These are phyloP conservation scores for Cladosporium sp. DNA, from an alignment of 2,329 filamentous ascomycete species.

Conservation along the genomic window DNA sequence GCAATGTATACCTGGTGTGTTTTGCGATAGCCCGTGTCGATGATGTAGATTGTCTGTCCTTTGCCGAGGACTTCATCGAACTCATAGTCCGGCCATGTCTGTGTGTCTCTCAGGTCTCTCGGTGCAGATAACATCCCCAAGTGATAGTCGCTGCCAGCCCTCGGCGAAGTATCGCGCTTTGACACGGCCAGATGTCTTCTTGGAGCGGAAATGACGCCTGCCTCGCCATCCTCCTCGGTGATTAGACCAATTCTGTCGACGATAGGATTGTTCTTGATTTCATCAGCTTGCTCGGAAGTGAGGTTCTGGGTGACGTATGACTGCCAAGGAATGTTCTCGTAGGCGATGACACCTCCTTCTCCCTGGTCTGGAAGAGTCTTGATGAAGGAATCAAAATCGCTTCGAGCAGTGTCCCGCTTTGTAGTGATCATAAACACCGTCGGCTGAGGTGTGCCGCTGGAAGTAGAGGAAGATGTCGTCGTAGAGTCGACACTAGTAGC, in stretches of 20 bases:
- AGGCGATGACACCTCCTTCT: neutral
- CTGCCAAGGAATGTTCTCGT: conserved; percentile 4
- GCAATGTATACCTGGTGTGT: neutral
- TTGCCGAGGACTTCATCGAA: neutral
- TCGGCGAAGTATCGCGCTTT: conserved; percentile 1
- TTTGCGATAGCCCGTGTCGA: neutral
- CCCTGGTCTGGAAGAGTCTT: conserved; percentile 4
- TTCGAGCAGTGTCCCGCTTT: neutral
- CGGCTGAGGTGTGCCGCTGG: neutral
- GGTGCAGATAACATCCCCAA: conserved; percentile 2
- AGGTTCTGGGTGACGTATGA: conserved; percentile 4
- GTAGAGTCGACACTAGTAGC: neutral
- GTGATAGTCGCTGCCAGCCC: neutral
- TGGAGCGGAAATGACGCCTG: neutral
- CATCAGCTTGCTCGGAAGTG: neutral
- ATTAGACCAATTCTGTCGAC: neutral
- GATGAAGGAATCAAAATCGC: conserved; percentile 1
- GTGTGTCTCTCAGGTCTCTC: neutral
- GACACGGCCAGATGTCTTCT: neutral
- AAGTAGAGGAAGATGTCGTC: neutral
- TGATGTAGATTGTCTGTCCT: conserved; percentile 2
- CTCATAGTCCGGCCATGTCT: conserved; percentile 1
- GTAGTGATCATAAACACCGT: conserved; percentile 1
- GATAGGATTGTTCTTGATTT: neutral
- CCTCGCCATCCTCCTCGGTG: conserved; percentile 1